phyloP scores from a whole-genome alignment of 257 asterid genomes.

The Nyctanthes arbortristis region DNA sequence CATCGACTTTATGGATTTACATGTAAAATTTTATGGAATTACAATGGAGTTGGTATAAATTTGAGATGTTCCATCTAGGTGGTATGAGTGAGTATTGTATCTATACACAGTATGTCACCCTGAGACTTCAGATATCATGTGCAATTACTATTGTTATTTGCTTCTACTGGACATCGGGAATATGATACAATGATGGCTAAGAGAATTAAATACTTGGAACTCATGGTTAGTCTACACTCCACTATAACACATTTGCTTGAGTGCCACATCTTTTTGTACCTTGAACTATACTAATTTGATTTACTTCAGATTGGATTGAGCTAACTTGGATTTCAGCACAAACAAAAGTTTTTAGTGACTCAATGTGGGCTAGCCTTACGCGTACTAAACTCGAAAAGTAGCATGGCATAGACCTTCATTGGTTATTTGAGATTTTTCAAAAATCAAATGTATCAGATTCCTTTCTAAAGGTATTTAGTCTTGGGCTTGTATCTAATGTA shows the following conservation, averaged over 20 bases:
- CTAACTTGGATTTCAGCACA: conserved; percentile 9
- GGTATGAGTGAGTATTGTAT: background rate
- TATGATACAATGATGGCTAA: background rate
- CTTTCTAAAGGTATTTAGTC: background rate
- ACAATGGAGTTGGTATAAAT: background rate
- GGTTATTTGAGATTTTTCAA: background rate
- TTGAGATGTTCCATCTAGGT: background rate
- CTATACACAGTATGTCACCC: too few relatives aligned
- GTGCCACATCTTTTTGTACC: background rate
- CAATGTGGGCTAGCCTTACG: background rate
- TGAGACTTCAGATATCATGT: background rate
- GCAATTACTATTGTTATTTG: background rate
- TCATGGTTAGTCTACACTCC: background rate
- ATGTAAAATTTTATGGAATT: background rate
- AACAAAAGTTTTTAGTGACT: background rate
- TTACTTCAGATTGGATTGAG: conserved; percentile 15
- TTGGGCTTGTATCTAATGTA: background rate
- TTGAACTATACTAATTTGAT: background rate
- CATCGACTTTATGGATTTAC: background rate
- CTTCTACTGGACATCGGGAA: background rate
- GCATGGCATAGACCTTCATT: background rate
- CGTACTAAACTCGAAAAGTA: conserved; percentile 1
- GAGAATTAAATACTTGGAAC: background rate
- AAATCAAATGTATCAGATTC: conserved; percentile 3
- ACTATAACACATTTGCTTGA: conserved; percentile 1